Conservation (phyloP, 179 eudicot genomes). For the Carnegiea gigantea region DNA sequence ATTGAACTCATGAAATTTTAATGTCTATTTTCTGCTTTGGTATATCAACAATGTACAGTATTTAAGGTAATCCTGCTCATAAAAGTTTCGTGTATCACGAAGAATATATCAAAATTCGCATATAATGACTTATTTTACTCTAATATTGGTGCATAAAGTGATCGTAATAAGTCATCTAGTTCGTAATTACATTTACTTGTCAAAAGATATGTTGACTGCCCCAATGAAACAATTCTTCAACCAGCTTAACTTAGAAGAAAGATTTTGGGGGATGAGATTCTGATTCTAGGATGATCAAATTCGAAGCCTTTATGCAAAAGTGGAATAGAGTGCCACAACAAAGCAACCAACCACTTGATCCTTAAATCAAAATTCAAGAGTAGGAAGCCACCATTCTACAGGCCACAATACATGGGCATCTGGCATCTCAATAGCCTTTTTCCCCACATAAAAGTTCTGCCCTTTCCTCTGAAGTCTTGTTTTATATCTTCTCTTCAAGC, state of each 20-base stretch:
- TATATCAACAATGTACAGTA: too few relatives aligned
- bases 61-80: too few relatives aligned
- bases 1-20: too few relatives aligned
- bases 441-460: not conserved
- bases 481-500: slow-evolving; percentile 10
- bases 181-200: too few relatives aligned
- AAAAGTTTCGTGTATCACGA: too few relatives aligned
- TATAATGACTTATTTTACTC: too few relatives aligned
- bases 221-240: too few relatives aligned
- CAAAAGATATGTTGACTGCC: too few relatives aligned
- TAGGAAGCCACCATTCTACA: not conserved
- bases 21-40: too few relatives aligned
- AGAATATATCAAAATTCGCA: too few relatives aligned
- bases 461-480: not conserved
- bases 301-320: not conserved
- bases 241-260: not conserved
- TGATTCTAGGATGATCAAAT: slow-evolving; percentile 8
- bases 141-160: too few relatives aligned
- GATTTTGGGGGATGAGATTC: not conserved
- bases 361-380: not conserved
- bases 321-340: not conserved
- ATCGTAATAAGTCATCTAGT: too few relatives aligned
- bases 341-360: not conserved
- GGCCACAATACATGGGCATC: not conserved
- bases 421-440: slow-evolving; percentile 3